phyloP scores from a whole-genome alignment of 768 basidiomycete species.

The Phlegmacium glaucopus region DNA sequence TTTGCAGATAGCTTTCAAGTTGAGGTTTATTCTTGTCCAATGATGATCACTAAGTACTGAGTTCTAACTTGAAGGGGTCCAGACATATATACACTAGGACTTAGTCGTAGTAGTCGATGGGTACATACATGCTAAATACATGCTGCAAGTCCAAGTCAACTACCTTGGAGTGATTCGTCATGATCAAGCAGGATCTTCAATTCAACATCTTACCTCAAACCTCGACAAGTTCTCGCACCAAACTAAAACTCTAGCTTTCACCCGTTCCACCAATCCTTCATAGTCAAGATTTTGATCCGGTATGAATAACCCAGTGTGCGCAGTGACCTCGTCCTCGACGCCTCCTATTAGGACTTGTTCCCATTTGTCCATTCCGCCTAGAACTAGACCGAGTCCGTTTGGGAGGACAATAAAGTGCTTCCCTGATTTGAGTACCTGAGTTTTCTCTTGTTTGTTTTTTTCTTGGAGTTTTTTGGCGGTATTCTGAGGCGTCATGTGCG shows the following conservation, averaged over 20 bases:
- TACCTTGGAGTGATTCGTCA: no score
- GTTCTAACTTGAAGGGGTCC: no score
- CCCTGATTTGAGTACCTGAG: constrained; percentile 16
- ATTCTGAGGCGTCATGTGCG: constrained; percentile 4
- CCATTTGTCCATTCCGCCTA: constrained; percentile 48
- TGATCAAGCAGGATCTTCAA: no score
- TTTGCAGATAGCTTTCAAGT: no score
- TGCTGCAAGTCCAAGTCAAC: no score
- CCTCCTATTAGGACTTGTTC: constrained; percentile 47
- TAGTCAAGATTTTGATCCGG: constrained; percentile 48
- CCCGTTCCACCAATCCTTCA: constrained; percentile 42
- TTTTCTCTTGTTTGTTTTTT: constrained; percentile 14
- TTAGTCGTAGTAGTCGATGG: no score
- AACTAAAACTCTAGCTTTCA: constrained; percentile 35
- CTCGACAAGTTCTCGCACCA: constrained; percentile 35
- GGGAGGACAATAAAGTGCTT: constrained; percentile 55
- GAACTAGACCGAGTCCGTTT: constrained; percentile 35
- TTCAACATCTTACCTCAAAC: no score
- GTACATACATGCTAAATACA: no score
- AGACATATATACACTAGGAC: no score
- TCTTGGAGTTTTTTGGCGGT: constrained; percentile 7
- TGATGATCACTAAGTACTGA: no score
- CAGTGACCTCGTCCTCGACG: constrained; percentile 52
- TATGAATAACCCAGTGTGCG: constrained; percentile 55
- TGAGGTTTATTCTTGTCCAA: no score